Percentiles rank a stretch among this genome's conserved stretches.
Conservation (phyloP, 306 rosid species). For the Herpetospermum pedunculosum region DNA sequence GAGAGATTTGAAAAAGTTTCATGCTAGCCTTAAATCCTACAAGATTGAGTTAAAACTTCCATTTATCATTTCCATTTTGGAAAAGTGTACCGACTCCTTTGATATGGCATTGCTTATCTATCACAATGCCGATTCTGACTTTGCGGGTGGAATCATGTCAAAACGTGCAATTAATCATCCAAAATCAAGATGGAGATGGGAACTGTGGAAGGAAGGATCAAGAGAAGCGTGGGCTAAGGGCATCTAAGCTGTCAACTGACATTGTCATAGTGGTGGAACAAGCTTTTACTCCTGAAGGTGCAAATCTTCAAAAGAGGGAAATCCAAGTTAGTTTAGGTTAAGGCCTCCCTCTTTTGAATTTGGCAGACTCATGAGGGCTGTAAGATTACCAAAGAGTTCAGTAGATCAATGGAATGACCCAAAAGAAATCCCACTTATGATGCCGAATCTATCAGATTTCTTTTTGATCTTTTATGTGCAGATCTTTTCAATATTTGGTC, state of each 20-base stretch:
- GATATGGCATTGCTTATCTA: slow-evolving; percentile 32
- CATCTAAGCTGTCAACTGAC: neutral
- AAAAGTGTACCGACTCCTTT: slow-evolving; percentile 21
- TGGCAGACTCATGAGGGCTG: neutral
- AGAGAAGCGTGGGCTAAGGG: slow-evolving; percentile 28
- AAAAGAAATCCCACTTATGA: neutral
- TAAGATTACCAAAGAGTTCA: neutral
- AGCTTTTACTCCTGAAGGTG: neutral
- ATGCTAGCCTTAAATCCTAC: slow-evolving; percentile 20
- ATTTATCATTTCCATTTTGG: slow-evolving; percentile 28
- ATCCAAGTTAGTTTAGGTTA: neutral
- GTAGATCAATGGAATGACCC: neutral
- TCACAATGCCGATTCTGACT: slow-evolving; percentile 19
- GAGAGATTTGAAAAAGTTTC: slow-evolving; percentile 33
- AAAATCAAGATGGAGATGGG: slow-evolving; percentile 50
- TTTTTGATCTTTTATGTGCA: neutral
- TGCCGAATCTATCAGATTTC: neutral
- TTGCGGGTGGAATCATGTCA: slow-evolving; percentile 26
- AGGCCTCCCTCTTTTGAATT: neutral
- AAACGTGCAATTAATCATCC: slow-evolving; percentile 24
- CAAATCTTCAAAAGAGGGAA: neutral
- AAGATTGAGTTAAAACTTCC: slow-evolving; percentile 23
- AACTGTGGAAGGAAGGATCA: slow-evolving; percentile 47
- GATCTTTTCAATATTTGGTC: neutral
- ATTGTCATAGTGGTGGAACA: neutral